Conservation (phyloP, 148 eudicot species). For the Dianthus caryophyllus region DNA sequence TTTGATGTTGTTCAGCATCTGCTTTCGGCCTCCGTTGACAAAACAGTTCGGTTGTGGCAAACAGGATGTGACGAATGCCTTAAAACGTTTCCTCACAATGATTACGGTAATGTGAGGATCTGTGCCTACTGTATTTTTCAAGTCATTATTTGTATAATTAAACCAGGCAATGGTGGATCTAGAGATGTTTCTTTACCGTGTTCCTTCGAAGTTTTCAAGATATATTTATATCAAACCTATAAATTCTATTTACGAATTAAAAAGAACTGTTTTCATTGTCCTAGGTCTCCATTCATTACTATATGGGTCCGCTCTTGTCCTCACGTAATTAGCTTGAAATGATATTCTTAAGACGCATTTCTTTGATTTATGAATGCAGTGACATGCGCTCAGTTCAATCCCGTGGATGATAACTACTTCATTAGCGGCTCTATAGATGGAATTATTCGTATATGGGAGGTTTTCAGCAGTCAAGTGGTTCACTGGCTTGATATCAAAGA, state of each 20-base stretch:
- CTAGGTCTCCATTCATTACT: no score
- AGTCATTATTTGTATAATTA: background rate
- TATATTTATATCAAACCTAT: no score
- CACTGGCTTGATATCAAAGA: constrained; percentile 85
- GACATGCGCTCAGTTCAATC: constrained; percentile 80
- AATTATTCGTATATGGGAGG: constrained; percentile 81
- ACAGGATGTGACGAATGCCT: constrained; percentile 50
- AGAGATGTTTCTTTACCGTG: no score
- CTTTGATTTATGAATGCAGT: constrained; percentile 43
- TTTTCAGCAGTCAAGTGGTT: constrained; percentile 52
- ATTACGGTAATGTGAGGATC: constrained; percentile 50
- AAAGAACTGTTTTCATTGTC: no score
- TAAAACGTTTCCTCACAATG: constrained; percentile 62
- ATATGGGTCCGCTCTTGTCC: no score
- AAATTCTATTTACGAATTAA: no score
- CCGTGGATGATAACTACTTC: constrained; percentile 61
- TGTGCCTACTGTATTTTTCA: background rate
- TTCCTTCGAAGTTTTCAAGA: no score
- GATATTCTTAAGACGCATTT: constrained; percentile 11
- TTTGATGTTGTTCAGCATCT: constrained; percentile 41
- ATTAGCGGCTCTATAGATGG: constrained; percentile 96
- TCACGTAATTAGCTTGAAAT: background rate
- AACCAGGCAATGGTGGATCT: background rate
- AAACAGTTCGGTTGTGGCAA: constrained; percentile 85
- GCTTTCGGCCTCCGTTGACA: constrained; percentile 77